Conservation (phyloP, 1,284 basidiomycete species). For the Dichomitus squalens region DNA sequence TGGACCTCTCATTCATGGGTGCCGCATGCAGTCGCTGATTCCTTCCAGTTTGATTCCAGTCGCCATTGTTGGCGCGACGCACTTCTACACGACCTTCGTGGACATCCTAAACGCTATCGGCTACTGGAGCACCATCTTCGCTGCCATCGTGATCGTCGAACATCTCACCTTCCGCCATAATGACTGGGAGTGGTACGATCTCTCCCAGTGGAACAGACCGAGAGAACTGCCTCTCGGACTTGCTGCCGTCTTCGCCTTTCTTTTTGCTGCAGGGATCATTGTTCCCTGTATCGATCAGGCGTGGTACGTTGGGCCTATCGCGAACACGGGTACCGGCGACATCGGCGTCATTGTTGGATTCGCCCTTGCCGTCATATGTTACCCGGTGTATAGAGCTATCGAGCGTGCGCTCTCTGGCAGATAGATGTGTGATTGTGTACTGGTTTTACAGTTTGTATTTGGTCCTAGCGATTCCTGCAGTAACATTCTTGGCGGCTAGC, state of each 20-base stretch:
- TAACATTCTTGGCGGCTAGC: neutral
- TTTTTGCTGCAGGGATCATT: constrained; percentile 51
- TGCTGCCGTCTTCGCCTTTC: constrained; percentile 54
- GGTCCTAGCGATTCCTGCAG: neutral
- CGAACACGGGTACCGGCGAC: constrained; percentile 52
- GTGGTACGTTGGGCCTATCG: constrained; percentile 57
- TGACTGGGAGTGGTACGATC: constrained; percentile 37
- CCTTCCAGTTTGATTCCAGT: constrained; percentile 54
- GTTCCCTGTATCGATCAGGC: constrained; percentile 63
- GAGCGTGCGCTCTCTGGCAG: constrained; percentile 33
- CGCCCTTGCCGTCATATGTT: constrained; percentile 41
- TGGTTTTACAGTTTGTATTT: constrained; percentile 14
- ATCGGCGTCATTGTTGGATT: constrained; percentile 57
- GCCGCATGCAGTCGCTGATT: constrained; percentile 5
- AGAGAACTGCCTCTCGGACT: constrained; percentile 44
- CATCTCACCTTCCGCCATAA: constrained; percentile 56
- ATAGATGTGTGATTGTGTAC: neutral
- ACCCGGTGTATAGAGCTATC: constrained; percentile 40
- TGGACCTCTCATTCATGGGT: constrained; percentile 21
- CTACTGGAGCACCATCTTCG: constrained; percentile 60
- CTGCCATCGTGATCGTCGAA: constrained; percentile 56
- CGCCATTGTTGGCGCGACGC: constrained; percentile 59
- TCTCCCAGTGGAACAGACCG: constrained; percentile 44
- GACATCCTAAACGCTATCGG: constrained; percentile 61
- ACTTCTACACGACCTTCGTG: constrained; percentile 59